phyloP scores from a whole-genome alignment of 805 yeast species.

The Priceomyces carsonii region DNA sequence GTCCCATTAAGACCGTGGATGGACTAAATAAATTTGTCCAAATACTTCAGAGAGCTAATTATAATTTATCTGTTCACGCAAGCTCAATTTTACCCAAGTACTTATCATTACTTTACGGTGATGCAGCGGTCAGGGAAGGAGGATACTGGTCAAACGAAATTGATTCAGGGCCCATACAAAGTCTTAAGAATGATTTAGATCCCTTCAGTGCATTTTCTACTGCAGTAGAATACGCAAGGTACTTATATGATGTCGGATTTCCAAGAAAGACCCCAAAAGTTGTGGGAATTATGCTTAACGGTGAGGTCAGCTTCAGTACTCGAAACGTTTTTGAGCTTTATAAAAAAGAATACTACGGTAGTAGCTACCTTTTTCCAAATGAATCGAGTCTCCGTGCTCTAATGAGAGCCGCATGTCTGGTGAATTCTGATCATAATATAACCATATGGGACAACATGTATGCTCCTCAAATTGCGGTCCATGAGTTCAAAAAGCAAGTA shows the following conservation, averaged over 20 bases:
- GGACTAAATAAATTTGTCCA: constrained; percentile 22
- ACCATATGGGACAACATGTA: constrained; percentile 50
- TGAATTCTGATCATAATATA: constrained; percentile 15
- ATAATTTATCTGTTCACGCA: constrained; percentile 15
- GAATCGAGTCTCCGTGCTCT: constrained; percentile 42
- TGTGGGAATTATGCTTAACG: constrained; percentile 37
- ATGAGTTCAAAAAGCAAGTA: constrained; percentile 52
- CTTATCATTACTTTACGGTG: constrained; percentile 23
- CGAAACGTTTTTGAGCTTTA: constrained; percentile 28
- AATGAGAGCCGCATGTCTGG: constrained; percentile 45
- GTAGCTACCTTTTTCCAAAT: constrained; percentile 20
- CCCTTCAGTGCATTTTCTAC: constrained; percentile 2
- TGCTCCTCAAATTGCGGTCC: constrained; percentile 62
- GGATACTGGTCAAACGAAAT: constrained; percentile 17
- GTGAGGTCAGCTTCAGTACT: constrained; percentile 34
- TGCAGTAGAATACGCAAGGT: constrained; percentile 26
- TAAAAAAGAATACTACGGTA: constrained; percentile 21
- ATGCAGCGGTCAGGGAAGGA: constrained; percentile 6
- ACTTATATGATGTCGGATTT: constrained; percentile 19
- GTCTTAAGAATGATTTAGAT: constrained; percentile 1
- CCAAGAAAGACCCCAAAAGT: constrained; percentile 24
- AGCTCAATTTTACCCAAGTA: constrained; percentile 29
- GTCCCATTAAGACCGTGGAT: constrained; percentile 26
- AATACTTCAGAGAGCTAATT: constrained; percentile 9
- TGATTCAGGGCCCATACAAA: constrained; percentile 1